A percentile compares a stretch with the other conserved stretches of the same genome.
phyloP scores from a whole-genome alignment of 495 filamentous ascomycete genomes.

The Diplogelasinospora grovesii region DNA sequence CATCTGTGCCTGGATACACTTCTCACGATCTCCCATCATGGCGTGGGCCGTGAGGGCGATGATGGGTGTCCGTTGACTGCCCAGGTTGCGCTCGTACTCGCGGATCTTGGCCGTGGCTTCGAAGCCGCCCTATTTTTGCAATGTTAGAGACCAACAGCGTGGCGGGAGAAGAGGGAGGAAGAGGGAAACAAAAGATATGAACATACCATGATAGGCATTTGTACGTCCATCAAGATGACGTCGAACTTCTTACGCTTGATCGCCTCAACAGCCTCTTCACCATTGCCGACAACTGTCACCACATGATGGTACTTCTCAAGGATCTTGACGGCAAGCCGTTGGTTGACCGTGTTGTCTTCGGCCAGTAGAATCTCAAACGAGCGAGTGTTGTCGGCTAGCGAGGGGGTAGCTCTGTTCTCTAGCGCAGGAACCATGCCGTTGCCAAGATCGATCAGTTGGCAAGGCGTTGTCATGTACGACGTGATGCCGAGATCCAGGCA shows the following conservation, averaged over 20 bases:
- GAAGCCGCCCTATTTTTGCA: constrained; percentile 68
- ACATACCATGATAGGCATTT: constrained; percentile 95
- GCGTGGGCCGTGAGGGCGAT: constrained; percentile 97
- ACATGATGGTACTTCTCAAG: constrained; percentile 96
- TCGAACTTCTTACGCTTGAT: constrained; percentile 89
- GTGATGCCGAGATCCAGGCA: constrained; percentile 95
- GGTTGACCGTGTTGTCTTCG: constrained; percentile 97
- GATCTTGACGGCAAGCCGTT: constrained; percentile 93
- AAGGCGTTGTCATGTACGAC: constrained; percentile 98
- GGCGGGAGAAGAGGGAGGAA: constrained; percentile 7
- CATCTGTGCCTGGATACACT: constrained; percentile 98
- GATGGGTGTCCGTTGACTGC: constrained; percentile 80
- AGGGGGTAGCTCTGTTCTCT: constrained; percentile 88
- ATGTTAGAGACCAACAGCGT: background rate
- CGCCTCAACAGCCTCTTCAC: constrained; percentile 82
- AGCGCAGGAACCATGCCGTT: constrained; percentile 98
- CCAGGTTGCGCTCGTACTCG: constrained; percentile 77
- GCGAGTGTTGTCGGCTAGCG: constrained; percentile 85
- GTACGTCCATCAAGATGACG: constrained; percentile 97
- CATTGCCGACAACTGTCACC: constrained; percentile 94
- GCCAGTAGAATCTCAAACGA: constrained; percentile 95
- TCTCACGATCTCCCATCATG: constrained; percentile 98
- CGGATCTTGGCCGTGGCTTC: constrained; percentile 96
- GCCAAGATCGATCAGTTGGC: constrained; percentile 87
- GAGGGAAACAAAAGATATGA: too few species aligned